phyloP scores from a whole-genome alignment of 2,329 filamentous ascomycete species.

The Aurifilum marmelostoma region DNA sequence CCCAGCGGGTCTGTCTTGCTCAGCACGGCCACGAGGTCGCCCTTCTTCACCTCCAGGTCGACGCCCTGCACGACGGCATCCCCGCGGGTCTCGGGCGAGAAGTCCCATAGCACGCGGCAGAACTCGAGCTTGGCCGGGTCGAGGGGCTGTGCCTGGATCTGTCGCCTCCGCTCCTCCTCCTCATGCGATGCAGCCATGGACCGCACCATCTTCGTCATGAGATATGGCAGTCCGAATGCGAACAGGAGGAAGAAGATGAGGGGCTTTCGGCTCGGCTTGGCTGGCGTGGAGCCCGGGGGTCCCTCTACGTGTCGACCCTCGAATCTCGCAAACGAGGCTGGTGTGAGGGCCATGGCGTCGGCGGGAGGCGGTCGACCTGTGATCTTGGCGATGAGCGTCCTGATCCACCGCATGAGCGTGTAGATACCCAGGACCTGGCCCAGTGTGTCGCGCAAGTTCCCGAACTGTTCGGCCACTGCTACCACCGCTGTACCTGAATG shows the following conservation, averaged over 20 bases:
- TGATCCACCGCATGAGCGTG: slow-evolving; percentile 92
- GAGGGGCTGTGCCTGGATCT: slow-evolving; percentile 58
- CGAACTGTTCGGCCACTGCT: slow-evolving; percentile 95
- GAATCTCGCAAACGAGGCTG: slow-evolving; percentile 88
- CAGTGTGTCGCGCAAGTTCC: slow-evolving; percentile 88
- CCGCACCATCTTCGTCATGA: slow-evolving; percentile 95
- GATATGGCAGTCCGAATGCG: slow-evolving; percentile 91
- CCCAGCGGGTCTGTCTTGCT: slow-evolving; percentile 91
- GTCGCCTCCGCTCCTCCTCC: slow-evolving; percentile 71
- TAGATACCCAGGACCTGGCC: slow-evolving; percentile 95
- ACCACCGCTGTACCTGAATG: slow-evolving; percentile 75
- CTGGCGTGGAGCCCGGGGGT: slow-evolving; percentile 53
- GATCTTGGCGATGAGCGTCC: slow-evolving; percentile 86
- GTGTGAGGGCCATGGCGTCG: slow-evolving; percentile 83
- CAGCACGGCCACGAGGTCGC: slow-evolving; percentile 91
- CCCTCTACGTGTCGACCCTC: slow-evolving; percentile 71
- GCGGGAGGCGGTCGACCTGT: slow-evolving; percentile 90
- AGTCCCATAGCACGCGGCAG: slow-evolving; percentile 93
- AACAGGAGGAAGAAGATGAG: slow-evolving; percentile 95
- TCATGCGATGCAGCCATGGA: slow-evolving; percentile 82
- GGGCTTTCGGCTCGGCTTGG: slow-evolving; percentile 87
- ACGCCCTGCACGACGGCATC: slow-evolving; percentile 66
- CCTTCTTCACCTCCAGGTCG: slow-evolving; percentile 90
- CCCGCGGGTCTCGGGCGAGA: slow-evolving; percentile 73
- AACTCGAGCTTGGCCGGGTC: slow-evolving; percentile 95